Evolutionary conservation across 202 grass and related monocot genomes (phyloP).

Genomic region (Digitaria exilis): DNA sequence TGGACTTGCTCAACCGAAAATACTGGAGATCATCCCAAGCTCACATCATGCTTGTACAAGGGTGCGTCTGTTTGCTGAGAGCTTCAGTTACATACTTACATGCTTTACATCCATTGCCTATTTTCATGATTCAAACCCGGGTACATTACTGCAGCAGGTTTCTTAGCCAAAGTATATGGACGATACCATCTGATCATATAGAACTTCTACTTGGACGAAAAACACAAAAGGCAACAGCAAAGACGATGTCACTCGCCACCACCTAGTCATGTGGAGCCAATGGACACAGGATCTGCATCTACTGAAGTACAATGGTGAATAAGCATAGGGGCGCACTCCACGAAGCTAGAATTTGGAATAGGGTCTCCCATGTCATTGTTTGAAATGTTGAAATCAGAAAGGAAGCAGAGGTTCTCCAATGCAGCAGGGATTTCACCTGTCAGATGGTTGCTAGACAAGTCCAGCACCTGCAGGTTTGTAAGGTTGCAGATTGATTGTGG

Average conservation of each 20-base stretch:
- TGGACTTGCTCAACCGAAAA: background rate
- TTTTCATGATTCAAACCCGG: background rate
- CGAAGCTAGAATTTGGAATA: constrained; percentile 37
- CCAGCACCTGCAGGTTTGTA: constrained; percentile 40
- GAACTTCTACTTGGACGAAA: constrained; percentile 25
- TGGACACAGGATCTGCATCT: background rate
- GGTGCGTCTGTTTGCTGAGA: background rate
- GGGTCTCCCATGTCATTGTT: constrained; percentile 46
- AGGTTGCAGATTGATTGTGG: constrained; percentile 46
- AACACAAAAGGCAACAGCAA: constrained; percentile 25
- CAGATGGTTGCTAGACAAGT: constrained; percentile 56
- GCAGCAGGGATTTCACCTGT: constrained; percentile 49
- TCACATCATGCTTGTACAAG: background rate
- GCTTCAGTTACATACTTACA: background rate
- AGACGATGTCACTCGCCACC: background rate
- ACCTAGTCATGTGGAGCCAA: background rate
- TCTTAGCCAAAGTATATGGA: no score
- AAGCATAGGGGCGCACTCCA: background rate
- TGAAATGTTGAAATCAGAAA: constrained; percentile 41
- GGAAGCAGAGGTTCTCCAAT: constrained; percentile 37
- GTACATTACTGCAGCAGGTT: background rate
- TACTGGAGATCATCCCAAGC: background rate
- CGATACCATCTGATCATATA: constrained; percentile 33
- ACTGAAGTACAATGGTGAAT: constrained; percentile 3
- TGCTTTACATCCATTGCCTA: background rate